A percentile compares a stretch with the other conserved stretches of the same genome.
phyloP scores from a whole-genome alignment of 495 filamentous ascomycete species.

The Xylaria scruposa region DNA sequence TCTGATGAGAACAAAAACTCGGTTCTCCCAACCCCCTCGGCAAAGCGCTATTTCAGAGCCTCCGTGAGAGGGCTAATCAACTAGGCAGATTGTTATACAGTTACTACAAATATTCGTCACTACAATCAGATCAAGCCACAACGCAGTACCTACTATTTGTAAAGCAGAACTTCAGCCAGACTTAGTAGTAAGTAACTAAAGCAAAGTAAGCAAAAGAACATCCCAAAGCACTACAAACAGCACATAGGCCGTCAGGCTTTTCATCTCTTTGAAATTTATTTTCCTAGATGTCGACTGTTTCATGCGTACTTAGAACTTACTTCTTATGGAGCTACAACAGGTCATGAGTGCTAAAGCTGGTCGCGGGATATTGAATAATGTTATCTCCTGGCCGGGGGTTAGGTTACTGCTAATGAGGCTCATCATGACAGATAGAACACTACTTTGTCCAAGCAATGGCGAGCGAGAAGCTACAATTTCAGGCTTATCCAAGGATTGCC shows the following conservation, averaged over 20 bases:
- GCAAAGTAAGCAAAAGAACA: neutral
- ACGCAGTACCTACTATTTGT: neutral
- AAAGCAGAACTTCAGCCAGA: neutral
- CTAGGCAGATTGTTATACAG: no score
- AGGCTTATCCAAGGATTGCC: no score
- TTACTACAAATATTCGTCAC: neutral
- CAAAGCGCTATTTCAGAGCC: no score
- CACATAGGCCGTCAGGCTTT: neutral
- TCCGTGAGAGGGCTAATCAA: no score
- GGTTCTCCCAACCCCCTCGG: no score
- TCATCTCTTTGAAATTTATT: neutral
- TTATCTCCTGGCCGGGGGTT: slow-evolving; percentile 36
- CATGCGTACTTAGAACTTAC: neutral
- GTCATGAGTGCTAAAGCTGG: neutral
- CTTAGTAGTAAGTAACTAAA: no score
- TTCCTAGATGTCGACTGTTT: neutral
- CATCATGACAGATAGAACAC: slow-evolving; percentile 27
- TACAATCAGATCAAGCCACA: neutral
- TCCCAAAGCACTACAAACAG: neutral
- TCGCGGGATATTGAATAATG: slow-evolving; percentile 20
- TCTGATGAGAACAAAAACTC: no score
- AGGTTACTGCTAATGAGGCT: slow-evolving; percentile 28
- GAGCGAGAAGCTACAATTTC: no score
- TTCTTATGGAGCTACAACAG: neutral
- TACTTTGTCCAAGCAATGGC: no score